Evolutionary conservation across 352 stramenopile genomes (phyloP), one percentile per base, ranked within the genome.

Genomic region (Thraustochytrium sp.): DNA sequence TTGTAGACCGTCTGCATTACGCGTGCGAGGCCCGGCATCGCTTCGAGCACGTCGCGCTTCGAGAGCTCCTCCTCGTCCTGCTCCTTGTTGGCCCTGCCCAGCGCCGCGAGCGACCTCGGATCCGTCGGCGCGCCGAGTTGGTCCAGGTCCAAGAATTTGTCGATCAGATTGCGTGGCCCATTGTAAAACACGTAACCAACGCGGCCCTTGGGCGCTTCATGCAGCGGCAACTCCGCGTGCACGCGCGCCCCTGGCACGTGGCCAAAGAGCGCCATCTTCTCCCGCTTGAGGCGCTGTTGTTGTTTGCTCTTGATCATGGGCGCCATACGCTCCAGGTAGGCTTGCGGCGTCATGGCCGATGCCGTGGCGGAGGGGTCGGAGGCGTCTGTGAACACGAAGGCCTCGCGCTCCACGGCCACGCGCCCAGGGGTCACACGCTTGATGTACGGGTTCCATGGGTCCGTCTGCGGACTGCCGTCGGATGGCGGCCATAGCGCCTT

Each of bases 261-360:
- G 4, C 51, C 51, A 77, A 82, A 82, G 26, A 82, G 55, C 40
- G 74, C 74, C 38, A 82, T 56, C 42, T 55, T 65, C 2, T 68
- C n/a, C 8, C 29, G 74, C 74, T 68, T 40, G 18, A 38, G 36
- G 18, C 74, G 37, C n/a, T 73, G 31, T 48, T 73, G 5, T 9
- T 48, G 36, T 23, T 73, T 73, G 29, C 11, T 61, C 8, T 16
- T 11, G 26, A 26, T 26, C 16, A 37, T 8, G 13, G 8, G 42
- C 49, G 11, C 51, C 1, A 42, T n/a, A 29, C 74, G 51, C 18
- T 73, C 55, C 8, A 82, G 18, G 29, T 46, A 82, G 54, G 38
- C 38, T 44, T 8, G 9, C 2, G 74, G 74, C 23, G 74, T 55
- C 26, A 77, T 51, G 11, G 4, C n/a, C n/a, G 38, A 3, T 37